Evolutionary conservation across 2,329 filamentous ascomycete genomes (phyloP).

Genomic region (Pyrenochaeta sp.): DNA sequence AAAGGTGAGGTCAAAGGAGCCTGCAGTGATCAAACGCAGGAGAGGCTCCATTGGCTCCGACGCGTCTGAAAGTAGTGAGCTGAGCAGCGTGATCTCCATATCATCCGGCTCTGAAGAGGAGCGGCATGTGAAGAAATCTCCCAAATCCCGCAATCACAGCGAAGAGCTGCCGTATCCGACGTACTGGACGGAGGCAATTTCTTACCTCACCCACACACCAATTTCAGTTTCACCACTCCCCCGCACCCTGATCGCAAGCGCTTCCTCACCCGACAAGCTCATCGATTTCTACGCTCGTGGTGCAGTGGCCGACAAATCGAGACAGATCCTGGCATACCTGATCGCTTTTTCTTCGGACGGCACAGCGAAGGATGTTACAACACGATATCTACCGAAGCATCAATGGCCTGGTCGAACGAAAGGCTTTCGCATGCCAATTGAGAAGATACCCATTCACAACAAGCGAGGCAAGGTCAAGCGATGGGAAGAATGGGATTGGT

Average conservation of each 20-base stretch:
- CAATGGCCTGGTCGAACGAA: constrained; percentile 90
- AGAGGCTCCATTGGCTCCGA: constrained; percentile 17
- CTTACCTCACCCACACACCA: constrained; percentile 79
- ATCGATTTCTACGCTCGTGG: constrained; percentile 84
- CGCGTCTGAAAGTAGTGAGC: constrained; percentile 54
- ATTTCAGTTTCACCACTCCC: constrained; percentile 76
- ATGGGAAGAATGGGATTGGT: constrained; percentile 87
- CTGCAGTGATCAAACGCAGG: constrained; percentile 8
- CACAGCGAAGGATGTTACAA: constrained; percentile 92
- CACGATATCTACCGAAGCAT: constrained; percentile 84
- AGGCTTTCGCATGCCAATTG: constrained; percentile 77
- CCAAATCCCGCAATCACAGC: constrained; percentile 67
- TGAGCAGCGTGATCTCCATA: constrained; percentile 55
- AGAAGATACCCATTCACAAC: constrained; percentile 83
- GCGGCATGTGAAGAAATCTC: constrained; percentile 54
- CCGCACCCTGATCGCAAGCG: constrained; percentile 61
- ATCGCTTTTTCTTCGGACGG: constrained; percentile 84
- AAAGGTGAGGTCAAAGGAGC: constrained; percentile 14
- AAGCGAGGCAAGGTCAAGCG: constrained; percentile 78
- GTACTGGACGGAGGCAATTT: constrained; percentile 93
- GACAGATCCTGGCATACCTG: constrained; percentile 90
- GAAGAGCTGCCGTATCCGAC: constrained; percentile 82
- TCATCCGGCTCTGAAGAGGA: constrained; percentile 62
- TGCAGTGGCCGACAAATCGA: constrained; percentile 81
- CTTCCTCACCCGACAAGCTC: constrained; percentile 75